These are phyloP conservation scores for Mrakia gelida DNA, from an alignment of 768 basidiomycete genomes.

Conservation along the genomic window DNA sequence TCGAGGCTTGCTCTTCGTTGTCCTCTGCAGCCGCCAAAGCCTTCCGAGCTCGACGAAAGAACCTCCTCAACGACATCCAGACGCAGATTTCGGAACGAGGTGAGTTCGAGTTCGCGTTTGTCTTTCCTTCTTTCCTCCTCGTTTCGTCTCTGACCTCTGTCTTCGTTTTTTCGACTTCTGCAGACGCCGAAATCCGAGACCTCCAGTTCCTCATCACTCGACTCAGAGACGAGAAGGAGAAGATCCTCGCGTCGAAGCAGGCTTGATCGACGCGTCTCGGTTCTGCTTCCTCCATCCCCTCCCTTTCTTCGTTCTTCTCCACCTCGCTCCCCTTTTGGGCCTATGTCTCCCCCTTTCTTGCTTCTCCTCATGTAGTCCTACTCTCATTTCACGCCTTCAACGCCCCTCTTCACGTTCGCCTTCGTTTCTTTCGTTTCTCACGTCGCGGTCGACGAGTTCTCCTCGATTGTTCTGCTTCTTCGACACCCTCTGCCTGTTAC, in stretches of 20 bases:
- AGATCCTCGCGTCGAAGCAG: too few relatives aligned
- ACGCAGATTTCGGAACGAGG: constrained; percentile 7
- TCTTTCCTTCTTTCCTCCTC: neutral
- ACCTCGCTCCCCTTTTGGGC: constrained; percentile 61
- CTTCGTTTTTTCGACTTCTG: neutral
- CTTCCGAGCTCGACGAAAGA: constrained; percentile 9
- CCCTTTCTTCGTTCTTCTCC: constrained; percentile 37
- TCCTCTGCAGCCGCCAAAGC: neutral
- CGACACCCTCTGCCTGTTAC: too few relatives aligned
- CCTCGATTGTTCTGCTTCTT: too few relatives aligned
- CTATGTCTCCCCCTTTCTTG: neutral
- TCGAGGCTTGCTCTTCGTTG: neutral
- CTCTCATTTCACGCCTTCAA: neutral
- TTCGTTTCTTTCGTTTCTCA: neutral
- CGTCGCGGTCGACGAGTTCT: neutral
- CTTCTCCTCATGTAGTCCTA: too few relatives aligned
- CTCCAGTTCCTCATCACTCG: neutral
- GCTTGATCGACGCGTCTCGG: neutral
- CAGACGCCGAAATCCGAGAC: neutral
- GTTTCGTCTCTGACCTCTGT: neutral
- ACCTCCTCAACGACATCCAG: neutral
- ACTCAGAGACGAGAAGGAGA: neutral
- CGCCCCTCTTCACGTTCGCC: neutral
- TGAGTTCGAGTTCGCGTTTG: neutral
- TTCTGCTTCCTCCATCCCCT: too few relatives aligned